These are phyloP conservation scores for Colletotrichum sp. DNA, from an alignment of 2,329 filamentous ascomycete genomes.

Conservation along the genomic window DNA sequence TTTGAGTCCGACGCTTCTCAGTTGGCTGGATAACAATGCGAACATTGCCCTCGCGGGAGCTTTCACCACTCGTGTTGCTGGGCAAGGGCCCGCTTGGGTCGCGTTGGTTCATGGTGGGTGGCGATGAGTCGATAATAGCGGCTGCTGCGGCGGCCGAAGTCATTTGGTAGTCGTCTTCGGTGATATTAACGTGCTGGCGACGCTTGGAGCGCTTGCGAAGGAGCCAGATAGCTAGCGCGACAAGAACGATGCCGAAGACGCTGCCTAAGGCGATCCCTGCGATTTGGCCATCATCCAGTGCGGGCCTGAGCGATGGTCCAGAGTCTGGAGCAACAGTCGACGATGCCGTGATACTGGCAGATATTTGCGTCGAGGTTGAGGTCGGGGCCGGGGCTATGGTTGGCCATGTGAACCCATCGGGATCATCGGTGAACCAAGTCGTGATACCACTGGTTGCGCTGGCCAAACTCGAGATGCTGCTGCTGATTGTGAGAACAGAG, in stretches of 20 bases:
- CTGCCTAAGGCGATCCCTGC: conserved; percentile 31
- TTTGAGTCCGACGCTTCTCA: conserved; percentile 13
- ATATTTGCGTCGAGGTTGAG: not conserved
- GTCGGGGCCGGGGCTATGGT: not conserved
- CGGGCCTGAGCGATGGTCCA: not conserved
- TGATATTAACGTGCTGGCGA: conserved; percentile 11
- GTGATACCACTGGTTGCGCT: not conserved
- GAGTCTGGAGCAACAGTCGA: not conserved
- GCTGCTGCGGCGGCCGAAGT: not conserved
- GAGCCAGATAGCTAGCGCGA: conserved; percentile 24
- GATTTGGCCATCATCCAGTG: conserved; percentile 29
- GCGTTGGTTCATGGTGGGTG: not conserved
- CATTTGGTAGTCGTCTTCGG: conserved; percentile 18
- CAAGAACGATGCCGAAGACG: conserved; percentile 26
- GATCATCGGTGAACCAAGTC: not conserved
- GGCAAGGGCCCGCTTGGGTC: not conserved
- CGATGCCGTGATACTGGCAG: not conserved
- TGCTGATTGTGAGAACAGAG: not conserved
- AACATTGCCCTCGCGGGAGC: conserved; percentile 26
- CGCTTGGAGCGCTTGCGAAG: conserved; percentile 22
- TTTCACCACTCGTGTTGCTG: conserved; percentile 3
- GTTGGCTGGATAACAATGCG: conserved; percentile 35
- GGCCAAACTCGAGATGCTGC: not conserved
- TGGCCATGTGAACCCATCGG: not conserved
- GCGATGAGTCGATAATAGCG: not conserved